Evolutionary conservation across 2,329 filamentous ascomycete genomes (phyloP).

Genomic region (Aspergillus sergii): DNA sequence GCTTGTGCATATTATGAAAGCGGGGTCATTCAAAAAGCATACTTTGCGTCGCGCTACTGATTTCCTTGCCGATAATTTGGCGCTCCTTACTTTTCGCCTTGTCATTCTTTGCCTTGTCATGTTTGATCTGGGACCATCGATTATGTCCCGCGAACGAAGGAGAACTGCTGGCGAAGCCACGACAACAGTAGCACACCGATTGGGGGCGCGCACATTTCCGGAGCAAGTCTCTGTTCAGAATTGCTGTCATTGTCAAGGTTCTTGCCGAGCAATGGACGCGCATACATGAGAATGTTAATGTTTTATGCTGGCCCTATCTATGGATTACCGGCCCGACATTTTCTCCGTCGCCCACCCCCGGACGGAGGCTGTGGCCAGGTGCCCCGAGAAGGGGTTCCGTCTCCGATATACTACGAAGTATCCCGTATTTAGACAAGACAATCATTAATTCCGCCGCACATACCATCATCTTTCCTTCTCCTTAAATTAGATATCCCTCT

Average conservation of each 20-base stretch:
- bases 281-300: neutral
- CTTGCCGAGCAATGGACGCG: neutral
- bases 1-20: neutral
- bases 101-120: constrained; percentile 89
- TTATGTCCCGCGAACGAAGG: constrained; percentile 70
- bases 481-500: constrained; percentile 3
- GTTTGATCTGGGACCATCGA: constrained; percentile 94
- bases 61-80: constrained; percentile 68
- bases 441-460: neutral
- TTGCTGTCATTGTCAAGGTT: constrained; percentile 27
- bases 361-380: constrained; percentile 23
- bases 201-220: constrained; percentile 15
- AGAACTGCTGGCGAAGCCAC: constrained; percentile 52
- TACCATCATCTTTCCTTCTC: constrained; percentile 5
- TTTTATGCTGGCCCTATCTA: constrained; percentile 9
- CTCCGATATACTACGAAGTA: neutral
- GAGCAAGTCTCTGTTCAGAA: constrained; percentile 24
- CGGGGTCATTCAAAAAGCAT: constrained; percentile 25
- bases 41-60: constrained; percentile 76
- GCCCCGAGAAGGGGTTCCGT: constrained; percentile 20
- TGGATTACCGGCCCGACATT: constrained; percentile 31
- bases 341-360: constrained; percentile 33
- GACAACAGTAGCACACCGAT: constrained; percentile 34
- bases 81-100: constrained; percentile 71
- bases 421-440: neutral